Base-by-base conservation (phyloP, 805 yeast genomes). In the Suhomyces tanzawaensis region DNA sequence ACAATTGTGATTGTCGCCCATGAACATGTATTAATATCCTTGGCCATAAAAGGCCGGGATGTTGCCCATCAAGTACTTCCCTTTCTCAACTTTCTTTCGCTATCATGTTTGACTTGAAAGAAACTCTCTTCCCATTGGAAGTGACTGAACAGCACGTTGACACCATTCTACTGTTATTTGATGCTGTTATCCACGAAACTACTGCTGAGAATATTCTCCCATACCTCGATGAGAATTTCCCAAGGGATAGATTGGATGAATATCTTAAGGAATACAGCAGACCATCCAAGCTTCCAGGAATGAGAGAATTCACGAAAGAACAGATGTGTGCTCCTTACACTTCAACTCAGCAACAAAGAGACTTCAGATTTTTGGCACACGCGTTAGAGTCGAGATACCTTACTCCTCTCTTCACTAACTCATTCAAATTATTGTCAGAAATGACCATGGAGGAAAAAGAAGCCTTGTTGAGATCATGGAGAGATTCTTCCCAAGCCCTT, bases 391-490 rank as follows among this genome's bases (percentile, higher is more conserved):
- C 62, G 24, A 52, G 68, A 36, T 34, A 63, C 6, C 40, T 51
- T 14, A 56, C 63, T 21, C 70, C 66, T 3, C 44, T 53, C 1
- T 47, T 64, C 22, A 61, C 72, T n/a, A 51, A 49, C 15, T 48
- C 66, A 8, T 44, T 60, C 13, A 66, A 62, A 19, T 50, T 59
- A 19, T 36, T 69, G 3, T 47, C 58, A 14, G 71, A 69, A 8
- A 69, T 69, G 74, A 34, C 57, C 3, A 12, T 41, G 9, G 45
- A 44, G 2, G 65, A 73, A 43, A 51, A 66, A 16, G 62, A 52
- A 30, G 41, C 36, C 4, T 40, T 72, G 15, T 44, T 76, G 24
- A 39, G 31, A 4, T 41, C 60, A 4, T 72, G 77, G 77, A 51
- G 66, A 24, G 56, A 57, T 41, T 69, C 78, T 6, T 66, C 66